Conservation (phyloP, 2,329 filamentous ascomycete species). For the Cyphellophora attinorum region DNA sequence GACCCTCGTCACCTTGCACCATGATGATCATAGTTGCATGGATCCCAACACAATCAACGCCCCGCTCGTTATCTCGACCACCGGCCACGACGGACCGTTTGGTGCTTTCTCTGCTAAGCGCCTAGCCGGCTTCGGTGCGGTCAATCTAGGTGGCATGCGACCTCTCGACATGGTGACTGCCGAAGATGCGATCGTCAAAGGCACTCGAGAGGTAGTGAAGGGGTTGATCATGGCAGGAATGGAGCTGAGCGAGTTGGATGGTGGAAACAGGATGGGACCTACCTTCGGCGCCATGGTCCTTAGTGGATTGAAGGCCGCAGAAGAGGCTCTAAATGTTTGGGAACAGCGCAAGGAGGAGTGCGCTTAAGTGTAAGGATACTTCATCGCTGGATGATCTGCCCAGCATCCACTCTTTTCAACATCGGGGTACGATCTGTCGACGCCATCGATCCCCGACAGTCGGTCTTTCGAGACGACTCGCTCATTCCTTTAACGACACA, state of each 20-base stretch:
- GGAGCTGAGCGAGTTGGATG: slow-evolving; percentile 85
- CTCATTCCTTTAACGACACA: no score
- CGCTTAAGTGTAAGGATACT: no score
- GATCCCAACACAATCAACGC: slow-evolving; percentile 93
- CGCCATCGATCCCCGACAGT: no score
- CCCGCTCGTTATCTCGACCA: slow-evolving; percentile 78
- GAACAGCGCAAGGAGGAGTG: slow-evolving; percentile 71
- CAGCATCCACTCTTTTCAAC: no score
- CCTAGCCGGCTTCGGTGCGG: slow-evolving; percentile 75
- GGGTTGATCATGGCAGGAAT: slow-evolving; percentile 90
- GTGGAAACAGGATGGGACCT: slow-evolving; percentile 82
- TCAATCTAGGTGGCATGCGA: slow-evolving; percentile 83
- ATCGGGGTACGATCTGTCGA: no score
- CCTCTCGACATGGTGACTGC: slow-evolving; percentile 86
- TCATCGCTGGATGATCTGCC: no score
- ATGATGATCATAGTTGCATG: slow-evolving; percentile 90
- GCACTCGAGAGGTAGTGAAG: slow-evolving; percentile 77
- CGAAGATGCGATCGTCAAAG: slow-evolving; percentile 89
- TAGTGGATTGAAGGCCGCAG: slow-evolving; percentile 80
- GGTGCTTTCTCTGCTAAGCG: slow-evolving; percentile 87
- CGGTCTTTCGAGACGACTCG: no score
- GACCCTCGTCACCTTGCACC: slow-evolving; percentile 81
- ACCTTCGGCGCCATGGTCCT: slow-evolving; percentile 87
- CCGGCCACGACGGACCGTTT: slow-evolving; percentile 83
- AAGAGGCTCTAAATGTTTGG: slow-evolving; percentile 71